Conservation (phyloP, 352 stramenopile genomes). For the Hyaloperonospora brassicae region DNA sequence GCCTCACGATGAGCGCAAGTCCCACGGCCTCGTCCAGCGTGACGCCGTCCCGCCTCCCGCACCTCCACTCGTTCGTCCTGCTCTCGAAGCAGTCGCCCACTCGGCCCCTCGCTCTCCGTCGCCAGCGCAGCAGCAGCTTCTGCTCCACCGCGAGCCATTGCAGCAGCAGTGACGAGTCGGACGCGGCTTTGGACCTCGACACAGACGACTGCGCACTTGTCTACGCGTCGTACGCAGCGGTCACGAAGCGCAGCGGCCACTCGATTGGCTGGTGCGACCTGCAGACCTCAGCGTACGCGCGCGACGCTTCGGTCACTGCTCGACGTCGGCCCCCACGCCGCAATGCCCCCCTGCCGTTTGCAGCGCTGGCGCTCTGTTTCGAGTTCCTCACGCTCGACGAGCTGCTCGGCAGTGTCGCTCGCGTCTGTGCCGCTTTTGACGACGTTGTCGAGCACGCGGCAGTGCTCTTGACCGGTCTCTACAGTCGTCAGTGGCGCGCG, state of each 20-base stretch:
- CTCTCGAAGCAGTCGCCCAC: constrained; percentile 26
- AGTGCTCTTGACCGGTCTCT: constrained; percentile 47
- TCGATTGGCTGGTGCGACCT: constrained; percentile 68
- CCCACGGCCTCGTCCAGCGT: too few species aligned
- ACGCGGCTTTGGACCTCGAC: constrained; percentile 21
- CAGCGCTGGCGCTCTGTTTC: constrained; percentile 63
- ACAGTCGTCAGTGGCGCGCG: constrained; percentile 49
- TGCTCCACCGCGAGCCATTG: constrained; percentile 33
- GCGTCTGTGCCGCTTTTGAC: constrained; percentile 53
- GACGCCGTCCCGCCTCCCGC: neutral
- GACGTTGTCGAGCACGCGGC: constrained; percentile 37
- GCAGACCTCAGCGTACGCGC: constrained; percentile 26
- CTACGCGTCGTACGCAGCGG: constrained; percentile 72
- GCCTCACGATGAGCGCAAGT: too few species aligned
- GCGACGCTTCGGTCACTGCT: constrained; percentile 9
- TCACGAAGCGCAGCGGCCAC: constrained; percentile 38
- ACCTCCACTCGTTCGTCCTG: constrained; percentile 36
- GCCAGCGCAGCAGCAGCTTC: constrained; percentile 26
- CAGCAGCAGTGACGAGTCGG: constrained; percentile 34
- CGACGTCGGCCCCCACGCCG: constrained; percentile 17
- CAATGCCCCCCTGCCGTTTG: constrained; percentile 26
- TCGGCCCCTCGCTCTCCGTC: constrained; percentile 23
- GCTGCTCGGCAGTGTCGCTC: constrained; percentile 27
- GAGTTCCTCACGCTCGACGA: constrained; percentile 59
- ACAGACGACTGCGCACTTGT: constrained; percentile 39